Percentiles rank a stretch among this genome's conserved stretches.
Conservation (phyloP, 257 asterid genomes). For the Rauvolfia tetraphylla region DNA sequence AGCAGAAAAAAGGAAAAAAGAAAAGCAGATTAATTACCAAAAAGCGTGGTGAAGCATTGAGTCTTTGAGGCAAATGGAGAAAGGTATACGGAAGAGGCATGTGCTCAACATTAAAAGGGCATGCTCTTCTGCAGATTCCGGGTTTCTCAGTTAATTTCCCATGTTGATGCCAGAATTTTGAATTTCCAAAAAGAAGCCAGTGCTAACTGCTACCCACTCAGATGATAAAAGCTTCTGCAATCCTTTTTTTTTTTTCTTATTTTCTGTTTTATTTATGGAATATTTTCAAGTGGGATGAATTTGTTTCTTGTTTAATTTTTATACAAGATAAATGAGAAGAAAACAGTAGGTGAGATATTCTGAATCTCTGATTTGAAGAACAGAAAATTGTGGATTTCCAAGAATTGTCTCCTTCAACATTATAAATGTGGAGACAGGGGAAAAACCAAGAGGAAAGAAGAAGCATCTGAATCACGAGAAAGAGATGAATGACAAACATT, state of each 20-base stretch:
- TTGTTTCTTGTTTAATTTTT: no score
- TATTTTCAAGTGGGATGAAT: background rate
- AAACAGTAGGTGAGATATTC: background rate
- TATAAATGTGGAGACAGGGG: conserved; percentile 1
- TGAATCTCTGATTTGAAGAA: background rate
- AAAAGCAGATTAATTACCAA: background rate
- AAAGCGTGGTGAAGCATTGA: background rate
- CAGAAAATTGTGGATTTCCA: background rate
- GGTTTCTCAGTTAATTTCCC: background rate
- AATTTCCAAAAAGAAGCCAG: background rate
- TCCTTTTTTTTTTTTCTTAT: background rate
- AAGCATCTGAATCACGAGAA: conserved; percentile 4
- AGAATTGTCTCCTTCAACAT: background rate
- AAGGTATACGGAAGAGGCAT: conserved; percentile 1
- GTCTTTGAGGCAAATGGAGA: background rate
- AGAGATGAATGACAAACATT: background rate
- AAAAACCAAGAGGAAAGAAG: background rate
- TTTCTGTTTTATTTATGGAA: background rate
- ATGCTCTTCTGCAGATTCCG: background rate
- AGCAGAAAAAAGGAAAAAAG: no score
- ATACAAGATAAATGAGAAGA: background rate
- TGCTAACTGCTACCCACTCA: background rate
- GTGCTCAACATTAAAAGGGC: conserved; percentile 1
- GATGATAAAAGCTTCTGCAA: no score
- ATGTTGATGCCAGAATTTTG: background rate